Conservation (phyloP, 2,329 filamentous ascomycete species). For the Sporothrix pseudoabietina region DNA sequence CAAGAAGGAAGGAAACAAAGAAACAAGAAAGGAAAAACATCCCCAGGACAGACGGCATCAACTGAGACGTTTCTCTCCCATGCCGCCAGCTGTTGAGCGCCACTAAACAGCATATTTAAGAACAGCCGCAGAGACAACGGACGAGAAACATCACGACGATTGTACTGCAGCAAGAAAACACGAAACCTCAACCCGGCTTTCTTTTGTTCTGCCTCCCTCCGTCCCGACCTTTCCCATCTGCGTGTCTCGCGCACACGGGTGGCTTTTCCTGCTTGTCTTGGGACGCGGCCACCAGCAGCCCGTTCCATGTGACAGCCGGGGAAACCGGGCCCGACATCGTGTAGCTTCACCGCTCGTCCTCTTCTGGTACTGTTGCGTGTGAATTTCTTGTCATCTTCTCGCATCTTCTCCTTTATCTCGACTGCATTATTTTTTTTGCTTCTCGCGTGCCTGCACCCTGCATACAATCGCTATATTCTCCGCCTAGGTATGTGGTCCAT, state of each 20-base stretch:
- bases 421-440: neutral
- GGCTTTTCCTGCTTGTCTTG: conserved; percentile 25
- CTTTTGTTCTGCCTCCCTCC: neutral
- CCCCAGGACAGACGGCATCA: neutral
- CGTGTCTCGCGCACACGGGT: neutral
- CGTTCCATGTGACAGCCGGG: conserved; percentile 45
- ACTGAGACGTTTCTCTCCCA: conserved; percentile 4
- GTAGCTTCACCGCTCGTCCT: conserved; percentile 40
- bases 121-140: neutral
- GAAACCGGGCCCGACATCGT: conserved; percentile 39
- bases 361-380: conserved; percentile 21
- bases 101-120: neutral
- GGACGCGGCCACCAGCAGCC: conserved; percentile 33
- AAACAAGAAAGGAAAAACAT: neutral
- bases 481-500: conserved; percentile 21
- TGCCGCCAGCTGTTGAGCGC: neutral
- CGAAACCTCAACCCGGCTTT: neutral
- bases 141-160: conserved; percentile 26
- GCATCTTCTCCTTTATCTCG: neutral
- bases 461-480: neutral
- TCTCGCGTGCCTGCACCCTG: conserved; percentile 1
- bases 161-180: neutral
- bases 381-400: neutral
- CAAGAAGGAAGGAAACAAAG: neutral
- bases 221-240: neutral